Base-by-base conservation (phyloP, 208 protist genomes). In the Trypanosoma lewisi region DNA sequence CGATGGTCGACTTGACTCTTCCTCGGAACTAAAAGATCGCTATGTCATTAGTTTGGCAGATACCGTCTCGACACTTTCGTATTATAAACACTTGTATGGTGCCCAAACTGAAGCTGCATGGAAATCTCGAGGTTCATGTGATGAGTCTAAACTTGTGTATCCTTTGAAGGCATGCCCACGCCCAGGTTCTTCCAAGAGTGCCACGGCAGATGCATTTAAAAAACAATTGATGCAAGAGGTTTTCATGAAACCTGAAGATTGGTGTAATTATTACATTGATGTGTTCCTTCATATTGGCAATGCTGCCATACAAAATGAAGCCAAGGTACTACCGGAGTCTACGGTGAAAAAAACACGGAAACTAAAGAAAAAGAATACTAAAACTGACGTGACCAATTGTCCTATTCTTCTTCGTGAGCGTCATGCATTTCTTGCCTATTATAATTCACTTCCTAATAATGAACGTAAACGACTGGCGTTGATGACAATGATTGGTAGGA, bases 241-340 rank as follows among this genome's bases (percentile, higher is more conserved):
- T 25, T 63, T 39, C 58, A 92, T 93, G 86, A 89, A 85, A 70
- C 89, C 89, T 21, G 85, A 95, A 73, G 85, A 93, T 70, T 95
- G 89, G 89, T 93, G 86, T 61, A 89, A 87, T 65, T 79, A 83
- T 66, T 93, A 91, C 68, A 84, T 75, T 30, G 89, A 95, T 34
- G 66, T 90, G 25, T 89, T 93, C 41, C 70, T 89, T 41, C 80
- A 90, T 56, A 91, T 95, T 47, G 89, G 75, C 33, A 85, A 95
- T 64, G 82, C 69, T 37, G 78, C 78, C 4, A 73, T 95, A 37
- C 83, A 93, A 56, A 63, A 70, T 14, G 89, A 95, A 63, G 85
- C 77, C 1, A 60, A 80, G 50, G 67, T 17, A 21, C 34, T 70
- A 42, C 57, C 56, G 56, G 25, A 11, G 39, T 19, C 54, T 49